phyloP scores from a whole-genome alignment of 164 flowering plant genomes.

The Stephania japonica region DNA sequence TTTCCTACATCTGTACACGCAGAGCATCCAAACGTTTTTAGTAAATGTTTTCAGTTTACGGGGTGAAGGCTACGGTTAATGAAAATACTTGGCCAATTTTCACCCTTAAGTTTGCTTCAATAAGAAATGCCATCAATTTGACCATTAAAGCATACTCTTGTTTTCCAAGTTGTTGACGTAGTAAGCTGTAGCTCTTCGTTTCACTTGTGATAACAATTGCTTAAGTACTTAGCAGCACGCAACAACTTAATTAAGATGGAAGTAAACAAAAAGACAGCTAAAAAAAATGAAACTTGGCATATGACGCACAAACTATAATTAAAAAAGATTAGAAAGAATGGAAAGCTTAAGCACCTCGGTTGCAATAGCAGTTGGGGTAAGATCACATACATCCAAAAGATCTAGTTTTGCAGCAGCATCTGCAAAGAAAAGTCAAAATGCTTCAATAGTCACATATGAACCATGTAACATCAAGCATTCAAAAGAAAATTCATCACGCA shows the following conservation, averaged over 20 bases:
- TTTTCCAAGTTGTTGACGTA: background rate
- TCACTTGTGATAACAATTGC: background rate
- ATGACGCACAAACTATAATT: background rate
- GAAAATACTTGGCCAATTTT: background rate
- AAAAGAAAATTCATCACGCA: background rate
- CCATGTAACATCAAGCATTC: background rate
- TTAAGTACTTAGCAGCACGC: background rate
- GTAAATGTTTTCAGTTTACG: too few relatives aligned
- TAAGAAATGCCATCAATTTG: background rate
- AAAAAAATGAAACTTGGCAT: background rate
- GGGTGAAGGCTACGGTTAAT: too few relatives aligned
- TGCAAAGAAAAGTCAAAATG: conserved; percentile 20
- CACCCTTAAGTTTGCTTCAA: background rate
- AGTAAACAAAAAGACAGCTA: background rate
- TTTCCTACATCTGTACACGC: too few relatives aligned
- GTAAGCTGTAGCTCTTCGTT: background rate
- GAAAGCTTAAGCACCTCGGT: conserved; percentile 33
- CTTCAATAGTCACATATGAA: conserved; percentile 5
- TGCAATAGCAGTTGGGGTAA: conserved; percentile 72
- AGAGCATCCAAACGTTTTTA: too few relatives aligned
- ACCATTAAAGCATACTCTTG: background rate
- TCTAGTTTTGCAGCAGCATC: conserved; percentile 75
- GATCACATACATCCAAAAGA: conserved; percentile 41
- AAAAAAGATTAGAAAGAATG: background rate
- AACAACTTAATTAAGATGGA: background rate